phyloP scores from a whole-genome alignment of 306 rosid species.

The Prunus salicina region DNA sequence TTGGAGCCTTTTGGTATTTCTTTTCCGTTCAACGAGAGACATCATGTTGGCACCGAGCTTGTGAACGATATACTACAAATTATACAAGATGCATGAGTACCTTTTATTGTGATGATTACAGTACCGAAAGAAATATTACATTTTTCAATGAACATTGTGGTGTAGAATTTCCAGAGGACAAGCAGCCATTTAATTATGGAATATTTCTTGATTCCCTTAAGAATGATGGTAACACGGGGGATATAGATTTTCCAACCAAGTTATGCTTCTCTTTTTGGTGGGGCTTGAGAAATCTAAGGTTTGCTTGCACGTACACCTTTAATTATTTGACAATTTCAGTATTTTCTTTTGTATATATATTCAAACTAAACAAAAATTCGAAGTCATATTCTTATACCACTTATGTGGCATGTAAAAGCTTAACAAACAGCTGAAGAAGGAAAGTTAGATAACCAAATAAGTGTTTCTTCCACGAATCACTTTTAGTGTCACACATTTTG shows the following conservation, averaged over 20 bases:
- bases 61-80: neutral
- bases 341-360: no score
- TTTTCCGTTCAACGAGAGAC: constrained; percentile 19
- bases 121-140: neutral
- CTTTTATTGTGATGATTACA: neutral
- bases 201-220: constrained; percentile 30
- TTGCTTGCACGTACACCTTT: neutral
- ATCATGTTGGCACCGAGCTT: constrained; percentile 22
- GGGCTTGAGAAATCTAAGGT: constrained; percentile 41
- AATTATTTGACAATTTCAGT: no score
- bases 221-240: constrained; percentile 10
- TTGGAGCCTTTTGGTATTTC: constrained; percentile 29
- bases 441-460: no score
- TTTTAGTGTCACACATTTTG: no score
- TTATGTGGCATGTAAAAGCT: neutral
- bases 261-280: constrained; percentile 30
- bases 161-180: neutral
- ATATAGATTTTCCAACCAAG: constrained; percentile 19
- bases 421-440: no score
- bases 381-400: no score
- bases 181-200: constrained; percentile 18
- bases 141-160: constrained; percentile 9
- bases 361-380: no score
- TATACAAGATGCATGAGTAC: neutral
- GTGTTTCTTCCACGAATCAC: no score